Evolutionary conservation across 169 alveolate genomes (phyloP).

Genomic region (Plasmodium knowlesi): DNA sequence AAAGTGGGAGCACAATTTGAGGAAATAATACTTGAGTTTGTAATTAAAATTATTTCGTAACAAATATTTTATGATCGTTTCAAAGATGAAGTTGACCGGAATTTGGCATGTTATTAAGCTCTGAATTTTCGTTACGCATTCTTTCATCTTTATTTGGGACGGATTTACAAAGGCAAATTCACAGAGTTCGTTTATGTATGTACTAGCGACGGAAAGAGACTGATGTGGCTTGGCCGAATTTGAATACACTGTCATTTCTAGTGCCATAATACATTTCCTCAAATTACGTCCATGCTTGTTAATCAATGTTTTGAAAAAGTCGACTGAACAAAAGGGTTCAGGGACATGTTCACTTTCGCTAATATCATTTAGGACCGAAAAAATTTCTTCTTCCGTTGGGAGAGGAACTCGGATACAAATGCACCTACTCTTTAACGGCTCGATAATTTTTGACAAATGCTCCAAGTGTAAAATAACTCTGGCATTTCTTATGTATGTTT

Average conservation of each 20-base stretch:
- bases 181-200: constrained; percentile 58
- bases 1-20: constrained; percentile 30
- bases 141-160: constrained; percentile 53
- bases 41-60: constrained; percentile 23
- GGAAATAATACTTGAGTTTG: constrained; percentile 36
- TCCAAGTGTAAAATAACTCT: constrained; percentile 93
- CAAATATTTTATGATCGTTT: constrained; percentile 39
- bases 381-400: constrained; percentile 89
- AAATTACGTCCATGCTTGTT: constrained; percentile 50
- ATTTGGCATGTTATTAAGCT: constrained; percentile 60
- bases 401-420: constrained; percentile 95
- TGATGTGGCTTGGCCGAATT: constrained; percentile 50
- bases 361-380: constrained; percentile 23
- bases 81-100: constrained; percentile 68
- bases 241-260: constrained; percentile 64
- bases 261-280: constrained; percentile 69
- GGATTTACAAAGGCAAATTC: constrained; percentile 60
- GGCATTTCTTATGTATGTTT: constrained; percentile 91
- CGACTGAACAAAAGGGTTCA: constrained; percentile 1
- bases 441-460: constrained; percentile 87
- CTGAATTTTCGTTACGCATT: constrained; percentile 60
- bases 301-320: constrained; percentile 40
- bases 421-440: constrained; percentile 96
- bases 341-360: constrained; percentile 39
- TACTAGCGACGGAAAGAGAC: constrained; percentile 32